phyloP scores from a whole-genome alignment of 23 red algal genomes.

The Gracilaria domingensis region DNA sequence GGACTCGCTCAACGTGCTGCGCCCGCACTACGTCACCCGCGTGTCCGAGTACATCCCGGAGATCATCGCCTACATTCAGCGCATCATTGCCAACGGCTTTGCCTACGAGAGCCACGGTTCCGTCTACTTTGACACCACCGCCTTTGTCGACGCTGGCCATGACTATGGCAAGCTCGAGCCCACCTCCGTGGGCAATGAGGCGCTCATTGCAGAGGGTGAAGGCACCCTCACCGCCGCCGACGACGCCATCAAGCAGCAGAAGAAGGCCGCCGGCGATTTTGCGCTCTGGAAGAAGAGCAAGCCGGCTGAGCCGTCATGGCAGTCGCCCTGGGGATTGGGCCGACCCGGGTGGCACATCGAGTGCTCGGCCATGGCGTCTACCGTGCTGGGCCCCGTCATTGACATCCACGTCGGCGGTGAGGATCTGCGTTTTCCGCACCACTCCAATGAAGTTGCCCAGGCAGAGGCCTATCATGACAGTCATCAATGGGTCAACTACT shows the following conservation, averaged over 20 bases:
- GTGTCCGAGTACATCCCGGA: slow-evolving; percentile 97
- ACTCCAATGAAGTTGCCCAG: slow-evolving; percentile 96
- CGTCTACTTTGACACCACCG: slow-evolving; percentile 96
- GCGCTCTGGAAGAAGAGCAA: slow-evolving; percentile 96
- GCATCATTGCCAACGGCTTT: slow-evolving; percentile 78
- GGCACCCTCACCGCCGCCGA: slow-evolving; percentile 53
- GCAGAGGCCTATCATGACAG: slow-evolving; percentile 87
- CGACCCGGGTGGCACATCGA: slow-evolving; percentile 99
- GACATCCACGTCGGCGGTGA: slow-evolving; percentile 96
- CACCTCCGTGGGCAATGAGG: slow-evolving; percentile 68
- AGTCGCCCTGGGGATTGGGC: slow-evolving; percentile 83
- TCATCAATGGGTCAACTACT: slow-evolving; percentile 91
- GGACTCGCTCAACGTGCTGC: slow-evolving; percentile 82
- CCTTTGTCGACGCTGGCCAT: slow-evolving; percentile 78
- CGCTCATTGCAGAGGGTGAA: slow-evolving; percentile 83
- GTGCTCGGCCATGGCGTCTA: slow-evolving; percentile 96
- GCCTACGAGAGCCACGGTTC: slow-evolving; percentile 84
- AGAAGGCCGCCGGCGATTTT: slow-evolving; percentile 82
- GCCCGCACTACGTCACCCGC: slow-evolving; percentile 79
- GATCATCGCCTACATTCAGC: slow-evolving; percentile 74
- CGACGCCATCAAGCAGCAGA: slow-evolving; percentile 57
- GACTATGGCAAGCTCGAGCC: slow-evolving; percentile 95
- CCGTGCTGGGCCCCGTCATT: slow-evolving; percentile 68
- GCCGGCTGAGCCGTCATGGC: slow-evolving; percentile 83
- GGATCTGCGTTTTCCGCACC: slow-evolving; percentile 96